Conservation (phyloP, 139 green algal species). For the Prasinococcaceae sp. region DNA sequence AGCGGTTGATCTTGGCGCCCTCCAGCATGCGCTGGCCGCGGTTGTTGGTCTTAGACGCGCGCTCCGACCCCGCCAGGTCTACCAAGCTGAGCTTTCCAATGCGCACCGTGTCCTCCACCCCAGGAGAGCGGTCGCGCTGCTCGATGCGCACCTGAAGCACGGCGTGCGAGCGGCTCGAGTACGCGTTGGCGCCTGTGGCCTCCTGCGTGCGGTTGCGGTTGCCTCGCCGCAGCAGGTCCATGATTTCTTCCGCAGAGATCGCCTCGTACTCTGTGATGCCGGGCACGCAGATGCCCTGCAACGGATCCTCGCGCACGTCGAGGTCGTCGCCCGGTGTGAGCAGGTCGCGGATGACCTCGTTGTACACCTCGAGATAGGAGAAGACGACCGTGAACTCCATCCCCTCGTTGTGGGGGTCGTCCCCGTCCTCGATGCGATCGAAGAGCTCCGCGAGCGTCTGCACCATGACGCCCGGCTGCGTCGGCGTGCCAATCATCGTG, state of each 20-base stretch:
- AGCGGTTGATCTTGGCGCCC: slow-evolving; percentile 84
- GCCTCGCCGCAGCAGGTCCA: slow-evolving; percentile 44
- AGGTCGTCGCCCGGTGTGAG: slow-evolving; percentile 35
- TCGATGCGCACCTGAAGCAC: slow-evolving; percentile 22
- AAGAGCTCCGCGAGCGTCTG: slow-evolving; percentile 55
- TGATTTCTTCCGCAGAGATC: slow-evolving; percentile 15
- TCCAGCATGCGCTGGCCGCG: slow-evolving; percentile 24
- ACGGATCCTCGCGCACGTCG: slow-evolving; percentile 56
- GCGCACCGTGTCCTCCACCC: slow-evolving; percentile 2
- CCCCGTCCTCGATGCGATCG: too few species aligned
- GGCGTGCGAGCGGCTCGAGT: slow-evolving; percentile 50
- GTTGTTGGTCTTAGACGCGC: slow-evolving; percentile 23
- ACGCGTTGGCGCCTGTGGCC: slow-evolving; percentile 50
- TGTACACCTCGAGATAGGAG: slow-evolving; percentile 63
- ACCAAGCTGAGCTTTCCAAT: slow-evolving; percentile 13
- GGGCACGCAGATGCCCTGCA: slow-evolving; percentile 26
- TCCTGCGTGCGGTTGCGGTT: slow-evolving; percentile 56
- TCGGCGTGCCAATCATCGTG: slow-evolving; percentile 20
- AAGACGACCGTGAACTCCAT: slow-evolving; percentile 43
- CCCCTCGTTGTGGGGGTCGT: too few species aligned
- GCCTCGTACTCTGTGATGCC: slow-evolving; percentile 23
- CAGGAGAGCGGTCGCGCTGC: background rate
- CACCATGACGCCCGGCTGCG: slow-evolving; percentile 62
- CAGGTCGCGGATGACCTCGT: slow-evolving; percentile 65
- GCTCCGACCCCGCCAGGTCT: slow-evolving; percentile 21